phyloP scores from a whole-genome alignment of 2,329 filamentous ascomycete species.

The Shiraia sp. region DNA sequence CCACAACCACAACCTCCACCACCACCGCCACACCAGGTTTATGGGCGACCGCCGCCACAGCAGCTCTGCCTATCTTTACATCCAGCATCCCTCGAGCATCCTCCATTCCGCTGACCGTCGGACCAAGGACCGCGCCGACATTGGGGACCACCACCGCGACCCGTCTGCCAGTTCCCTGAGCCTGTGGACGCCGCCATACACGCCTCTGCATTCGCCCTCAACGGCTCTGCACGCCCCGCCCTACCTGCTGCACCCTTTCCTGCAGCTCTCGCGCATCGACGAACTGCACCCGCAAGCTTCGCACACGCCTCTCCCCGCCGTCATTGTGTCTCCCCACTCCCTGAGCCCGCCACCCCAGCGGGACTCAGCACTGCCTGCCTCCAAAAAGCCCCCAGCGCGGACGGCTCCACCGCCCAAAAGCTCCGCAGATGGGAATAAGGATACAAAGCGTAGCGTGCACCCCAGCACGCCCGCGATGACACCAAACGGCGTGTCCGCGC shows the following conservation, averaged over 20 bases:
- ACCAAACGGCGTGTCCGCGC: slow-evolving; percentile 26
- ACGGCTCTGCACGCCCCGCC: slow-evolving; percentile 17
- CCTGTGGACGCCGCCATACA: slow-evolving; percentile 13
- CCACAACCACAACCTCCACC: slow-evolving; percentile 4
- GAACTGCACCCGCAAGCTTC: slow-evolving; percentile 25
- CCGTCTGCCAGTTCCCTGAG: slow-evolving; percentile 15
- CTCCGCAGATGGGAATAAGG: slow-evolving; percentile 46
- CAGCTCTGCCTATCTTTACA: slow-evolving; percentile 28
- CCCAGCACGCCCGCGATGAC: slow-evolving; percentile 46
- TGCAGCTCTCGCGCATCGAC: slow-evolving; percentile 36
- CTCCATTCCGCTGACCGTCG: slow-evolving; percentile 13
- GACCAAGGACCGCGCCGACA: slow-evolving; percentile 11
- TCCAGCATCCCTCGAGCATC: slow-evolving; percentile 22
- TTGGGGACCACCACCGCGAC: slow-evolving; percentile 3
- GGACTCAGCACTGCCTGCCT: slow-evolving; percentile 32
- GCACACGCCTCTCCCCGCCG: slow-evolving; percentile 33
- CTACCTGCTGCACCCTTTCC: slow-evolving; percentile 30
- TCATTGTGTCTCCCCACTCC: slow-evolving; percentile 46
- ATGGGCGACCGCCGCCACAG: slow-evolving; percentile 32
- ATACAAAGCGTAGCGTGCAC: slow-evolving; percentile 34
- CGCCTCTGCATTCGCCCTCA: slow-evolving; percentile 15
- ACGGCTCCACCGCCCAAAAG: slow-evolving; percentile 31
- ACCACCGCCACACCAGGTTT: slow-evolving; percentile 15
- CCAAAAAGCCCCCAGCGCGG: slow-evolving; percentile 35
- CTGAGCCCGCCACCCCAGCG: slow-evolving; percentile 38